Conservation (phyloP, 192 early-diverging fungal genomes). For the Coemansia aciculifera region DNA sequence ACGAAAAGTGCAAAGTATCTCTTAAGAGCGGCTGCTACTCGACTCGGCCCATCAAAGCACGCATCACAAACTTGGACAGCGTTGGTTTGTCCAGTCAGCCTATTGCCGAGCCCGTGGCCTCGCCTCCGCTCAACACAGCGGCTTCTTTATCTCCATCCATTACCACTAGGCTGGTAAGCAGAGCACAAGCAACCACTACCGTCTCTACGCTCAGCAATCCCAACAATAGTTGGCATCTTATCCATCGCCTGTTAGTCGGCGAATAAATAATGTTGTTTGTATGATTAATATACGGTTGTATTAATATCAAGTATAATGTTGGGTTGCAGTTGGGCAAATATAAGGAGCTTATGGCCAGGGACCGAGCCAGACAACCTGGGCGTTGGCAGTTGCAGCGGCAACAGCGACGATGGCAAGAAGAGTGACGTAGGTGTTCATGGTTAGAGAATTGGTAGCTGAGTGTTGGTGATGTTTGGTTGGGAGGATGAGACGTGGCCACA, state of each 20-base stretch:
- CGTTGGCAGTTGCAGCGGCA: conserved; percentile 15
- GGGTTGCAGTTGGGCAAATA: background rate
- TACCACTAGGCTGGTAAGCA: background rate
- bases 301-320: background rate
- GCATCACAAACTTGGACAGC: conserved; percentile 25
- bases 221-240: conserved; percentile 20
- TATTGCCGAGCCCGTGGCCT: background rate
- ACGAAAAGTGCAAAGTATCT: background rate
- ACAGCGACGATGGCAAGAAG: conserved; percentile 20
- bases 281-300: background rate
- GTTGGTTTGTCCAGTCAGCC: conserved; percentile 14
- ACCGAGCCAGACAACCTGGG: conserved; percentile 22
- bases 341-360: conserved; percentile 7
- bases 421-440: conserved; percentile 20
- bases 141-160: background rate
- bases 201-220: background rate
- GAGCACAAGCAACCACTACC: background rate
- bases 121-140: conserved; percentile 1
- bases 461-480: conserved; percentile 2
- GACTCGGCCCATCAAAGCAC: background rate
- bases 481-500: background rate
- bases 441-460: background rate
- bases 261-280: conserved; percentile 1
- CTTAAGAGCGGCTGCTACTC: background rate
- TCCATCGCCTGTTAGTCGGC: conserved; percentile 18